Percentiles rank a stretch among this genome's conserved stretches.
Evolutionary conservation across 495 filamentous ascomycete species (phyloP).

Genomic region (Lasiosphaeria miniovina): DNA sequence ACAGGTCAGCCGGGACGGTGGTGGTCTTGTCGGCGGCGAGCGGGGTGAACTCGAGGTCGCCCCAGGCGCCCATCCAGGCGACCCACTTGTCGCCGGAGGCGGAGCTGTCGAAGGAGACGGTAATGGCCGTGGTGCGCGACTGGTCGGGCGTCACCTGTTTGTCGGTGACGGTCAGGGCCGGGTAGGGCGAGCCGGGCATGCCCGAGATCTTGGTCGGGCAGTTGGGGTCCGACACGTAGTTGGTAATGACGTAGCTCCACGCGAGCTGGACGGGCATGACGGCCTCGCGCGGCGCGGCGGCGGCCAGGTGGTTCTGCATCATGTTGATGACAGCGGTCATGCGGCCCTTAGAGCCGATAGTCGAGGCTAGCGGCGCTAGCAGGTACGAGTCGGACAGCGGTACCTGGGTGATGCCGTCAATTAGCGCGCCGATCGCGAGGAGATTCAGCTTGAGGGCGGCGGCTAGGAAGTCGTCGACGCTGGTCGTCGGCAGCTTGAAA

Average conservation of each 20-base stretch:
- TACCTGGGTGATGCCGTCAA: conserved; percentile 51
- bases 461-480: conserved; percentile 31
- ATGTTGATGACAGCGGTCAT: conserved; percentile 41
- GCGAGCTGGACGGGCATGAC: conserved; percentile 32
- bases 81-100: conserved; percentile 15
- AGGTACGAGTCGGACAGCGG: conserved; percentile 48
- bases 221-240: conserved; percentile 29
- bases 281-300: conserved; percentile 35
- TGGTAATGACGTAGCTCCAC: conserved; percentile 28
- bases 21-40: conserved; percentile 20
- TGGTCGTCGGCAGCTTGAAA: conserved; percentile 20
- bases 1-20: conserved; percentile 30
- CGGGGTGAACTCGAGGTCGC: conserved; percentile 31
- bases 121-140: conserved; percentile 17
- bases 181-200: conserved; percentile 18
- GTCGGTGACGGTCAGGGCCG: conserved; percentile 21
- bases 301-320: conserved; percentile 39
- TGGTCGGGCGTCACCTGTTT: conserved; percentile 8
- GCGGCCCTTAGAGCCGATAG: conserved; percentile 36
- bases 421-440: conserved; percentile 55
- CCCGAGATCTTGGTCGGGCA: conserved; percentile 14
- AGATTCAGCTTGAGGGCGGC: conserved; percentile 37
- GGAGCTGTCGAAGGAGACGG: conserved; percentile 19
- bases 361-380: conserved; percentile 30
- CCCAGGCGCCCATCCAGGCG: conserved; percentile 41